Evolutionary conservation across 2,329 filamentous ascomycete species (phyloP), one percentile per base, ranked within the genome.

Genomic region (Verticillium nubilum): DNA sequence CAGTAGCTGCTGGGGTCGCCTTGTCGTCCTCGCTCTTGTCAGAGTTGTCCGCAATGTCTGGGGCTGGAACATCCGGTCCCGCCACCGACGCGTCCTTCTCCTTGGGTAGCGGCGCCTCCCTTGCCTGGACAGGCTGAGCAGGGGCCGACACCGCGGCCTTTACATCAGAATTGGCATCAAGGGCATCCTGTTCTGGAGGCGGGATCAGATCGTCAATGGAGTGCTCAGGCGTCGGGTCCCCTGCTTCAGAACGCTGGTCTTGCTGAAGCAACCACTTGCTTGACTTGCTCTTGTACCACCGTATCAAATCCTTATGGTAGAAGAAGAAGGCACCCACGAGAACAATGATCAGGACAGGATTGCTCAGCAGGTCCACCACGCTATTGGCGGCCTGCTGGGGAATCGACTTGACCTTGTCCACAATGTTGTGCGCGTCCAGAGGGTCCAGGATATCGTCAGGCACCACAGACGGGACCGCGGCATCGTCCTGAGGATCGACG

Each of bases 321-420:
- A 77, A 77, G 5, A 81, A 64, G 4, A 80, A 61, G 12, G 73
- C 68, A 7, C 74, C 64, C n/a, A 78, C 64, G 26, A 82, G 70
- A 17, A 83, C 64, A 2, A 82, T 67, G 6, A 83, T 74, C 9
- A 82, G 70, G 10, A 80, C 74, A 0, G 83, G 83, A 61, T 86
- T 86, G 58, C 76, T 80, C 52, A 87, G 68, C 13, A 87, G 78
- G 52, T 86, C 83, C 6, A 81, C 68, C 9, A 84, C 70, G 59
- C 76, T 83, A 50, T 80, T 75, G 0, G 75, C 74, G 0, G 79
- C 82, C 26, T 78, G 76, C 52, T 79, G 75, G 1, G 81, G 82
- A 1, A 87, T 69, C 28, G 76, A 73, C 66, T 77, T 80, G 59
- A 85, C 73, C 52, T 78, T 81, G 28, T 80, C 74, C 1, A 84